Conservation (phyloP, 2,329 filamentous ascomycete genomes). For the Hymenoscyphus fructigenus region DNA sequence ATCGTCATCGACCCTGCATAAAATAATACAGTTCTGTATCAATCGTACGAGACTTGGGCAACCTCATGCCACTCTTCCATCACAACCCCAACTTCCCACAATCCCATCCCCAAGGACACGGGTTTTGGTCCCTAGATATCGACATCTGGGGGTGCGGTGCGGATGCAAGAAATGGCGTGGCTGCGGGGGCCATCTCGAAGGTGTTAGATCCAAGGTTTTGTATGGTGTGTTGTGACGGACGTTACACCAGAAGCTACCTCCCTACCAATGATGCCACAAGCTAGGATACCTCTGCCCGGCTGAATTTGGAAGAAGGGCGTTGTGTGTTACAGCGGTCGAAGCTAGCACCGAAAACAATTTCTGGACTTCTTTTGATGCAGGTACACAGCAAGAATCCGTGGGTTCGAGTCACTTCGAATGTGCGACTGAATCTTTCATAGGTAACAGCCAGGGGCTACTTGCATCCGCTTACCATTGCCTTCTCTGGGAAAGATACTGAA, state of each 20-base stretch:
- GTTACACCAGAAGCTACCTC: background rate
- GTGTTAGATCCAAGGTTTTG: background rate
- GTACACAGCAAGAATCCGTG: background rate
- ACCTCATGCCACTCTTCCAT: constrained; percentile 11
- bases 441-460: background rate
- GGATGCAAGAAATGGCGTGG: background rate
- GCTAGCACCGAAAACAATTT: background rate
- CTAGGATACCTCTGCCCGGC: background rate
- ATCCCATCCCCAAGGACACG: constrained; percentile 12
- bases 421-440: background rate
- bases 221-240: background rate
- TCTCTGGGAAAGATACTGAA: background rate
- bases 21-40: background rate
- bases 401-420: background rate
- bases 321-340: too few species aligned
- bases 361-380: background rate
- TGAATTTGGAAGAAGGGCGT: background rate
- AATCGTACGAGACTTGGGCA: constrained; percentile 7
- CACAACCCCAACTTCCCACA: constrained; percentile 4
- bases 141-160: background rate
- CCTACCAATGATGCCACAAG: background rate
- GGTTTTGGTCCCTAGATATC: constrained; percentile 4
- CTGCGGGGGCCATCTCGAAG: background rate
- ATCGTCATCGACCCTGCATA: constrained; percentile 1
- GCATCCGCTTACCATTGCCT: background rate